Evolutionary conservation across 805 yeast genomes (phyloP).

Genomic region (Lipomyces spencermartinsiae): DNA sequence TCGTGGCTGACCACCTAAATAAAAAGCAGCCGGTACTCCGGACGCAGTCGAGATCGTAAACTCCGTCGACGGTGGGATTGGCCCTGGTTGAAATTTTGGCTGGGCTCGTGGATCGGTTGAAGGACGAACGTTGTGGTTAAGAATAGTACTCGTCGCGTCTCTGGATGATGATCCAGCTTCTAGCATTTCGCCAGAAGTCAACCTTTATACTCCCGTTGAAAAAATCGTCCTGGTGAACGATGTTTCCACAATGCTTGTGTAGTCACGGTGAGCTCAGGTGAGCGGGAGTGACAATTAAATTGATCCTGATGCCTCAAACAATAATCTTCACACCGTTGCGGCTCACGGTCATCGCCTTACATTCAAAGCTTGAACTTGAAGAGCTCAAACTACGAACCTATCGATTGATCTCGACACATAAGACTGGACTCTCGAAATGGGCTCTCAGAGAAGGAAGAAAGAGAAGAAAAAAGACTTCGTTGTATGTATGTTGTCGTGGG

Average conservation of each 20-base stretch:
- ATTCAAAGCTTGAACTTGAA: background rate
- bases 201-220: no score
- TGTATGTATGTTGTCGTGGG: constrained; percentile 40
- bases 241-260: background rate
- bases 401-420: background rate
- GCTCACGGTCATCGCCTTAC: background rate
- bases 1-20: no score
- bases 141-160: background rate
- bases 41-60: no score
- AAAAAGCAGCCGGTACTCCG: no score
- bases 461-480: constrained; percentile 76
- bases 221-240: background rate
- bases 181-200: background rate
- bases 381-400: background rate
- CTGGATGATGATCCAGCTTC: background rate
- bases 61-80: background rate
- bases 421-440: constrained; percentile 19
- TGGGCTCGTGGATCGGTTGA: background rate
- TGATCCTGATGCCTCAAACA: no score
- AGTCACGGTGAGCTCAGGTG: background rate
- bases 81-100: background rate
- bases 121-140: background rate
- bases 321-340: background rate
- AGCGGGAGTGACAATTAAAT: background rate
- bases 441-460: constrained; percentile 55